Percentiles rank a stretch among this genome's conserved stretches.
phyloP scores from a whole-genome alignment of 768 basidiomycete species.

The Ramaria sp. region DNA sequence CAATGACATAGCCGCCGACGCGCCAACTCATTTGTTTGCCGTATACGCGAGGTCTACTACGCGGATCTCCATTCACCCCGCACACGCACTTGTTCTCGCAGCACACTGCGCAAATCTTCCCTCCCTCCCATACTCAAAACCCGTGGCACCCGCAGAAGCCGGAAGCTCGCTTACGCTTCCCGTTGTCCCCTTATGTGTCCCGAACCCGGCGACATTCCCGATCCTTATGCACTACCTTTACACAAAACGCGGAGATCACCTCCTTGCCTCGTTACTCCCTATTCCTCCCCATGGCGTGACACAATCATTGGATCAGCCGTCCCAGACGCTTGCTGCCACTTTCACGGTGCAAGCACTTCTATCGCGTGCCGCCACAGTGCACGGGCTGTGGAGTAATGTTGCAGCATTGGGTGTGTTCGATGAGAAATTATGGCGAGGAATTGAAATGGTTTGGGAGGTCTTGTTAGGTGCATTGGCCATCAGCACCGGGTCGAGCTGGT shows the following conservation, averaged over 20 bases:
- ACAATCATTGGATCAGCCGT: conserved; percentile 12
- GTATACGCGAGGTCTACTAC: conserved; percentile 10
- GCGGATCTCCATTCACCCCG: conserved; percentile 14
- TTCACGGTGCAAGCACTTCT: conserved; percentile 6
- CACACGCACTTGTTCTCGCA: conserved; percentile 15
- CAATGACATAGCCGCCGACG: conserved; percentile 10
- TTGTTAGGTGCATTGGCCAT: conserved; percentile 4
- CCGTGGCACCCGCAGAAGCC: neutral
- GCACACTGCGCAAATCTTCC: conserved; percentile 9
- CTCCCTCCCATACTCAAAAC: conserved; percentile 2
- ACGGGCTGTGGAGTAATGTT: conserved; percentile 10
- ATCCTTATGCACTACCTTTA: conserved; percentile 16
- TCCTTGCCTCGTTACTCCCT: conserved; percentile 16
- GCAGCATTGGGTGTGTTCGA: conserved; percentile 8
- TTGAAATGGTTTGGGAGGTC: conserved; percentile 9
- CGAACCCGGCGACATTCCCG: conserved; percentile 14
- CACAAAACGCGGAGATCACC: conserved; percentile 10
- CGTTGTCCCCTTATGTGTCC: conserved; percentile 14
- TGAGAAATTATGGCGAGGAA: conserved; percentile 1
- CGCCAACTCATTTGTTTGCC: conserved; percentile 15
- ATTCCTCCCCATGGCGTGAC: conserved; percentile 16
- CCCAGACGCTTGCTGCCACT: neutral
- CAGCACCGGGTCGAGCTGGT: neutral
- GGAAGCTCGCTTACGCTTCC: conserved; percentile 10
- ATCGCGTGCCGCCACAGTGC: conserved; percentile 1